phyloP scores from a whole-genome alignment of 345 rosid species.

The Citrus sinensis region DNA sequence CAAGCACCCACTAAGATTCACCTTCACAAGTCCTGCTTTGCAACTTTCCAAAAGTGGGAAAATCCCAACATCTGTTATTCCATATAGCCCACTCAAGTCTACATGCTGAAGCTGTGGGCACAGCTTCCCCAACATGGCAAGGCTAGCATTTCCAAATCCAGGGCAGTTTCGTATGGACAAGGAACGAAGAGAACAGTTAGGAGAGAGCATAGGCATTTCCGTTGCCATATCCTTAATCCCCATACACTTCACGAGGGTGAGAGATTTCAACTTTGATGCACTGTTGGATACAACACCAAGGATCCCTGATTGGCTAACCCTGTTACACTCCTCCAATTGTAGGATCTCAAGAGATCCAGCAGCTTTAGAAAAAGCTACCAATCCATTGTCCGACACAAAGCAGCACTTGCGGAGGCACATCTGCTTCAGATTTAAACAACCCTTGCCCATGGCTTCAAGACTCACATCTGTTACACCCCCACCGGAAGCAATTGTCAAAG shows the following conservation, averaged over 20 bases:
- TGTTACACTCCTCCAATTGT: conserved; percentile 63
- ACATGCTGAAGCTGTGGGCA: conserved; percentile 69
- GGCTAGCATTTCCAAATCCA: conserved; percentile 55
- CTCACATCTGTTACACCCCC: conserved; percentile 62
- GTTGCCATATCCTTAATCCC: conserved; percentile 52
- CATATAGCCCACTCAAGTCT: conserved; percentile 51
- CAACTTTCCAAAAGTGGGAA: conserved; percentile 45
- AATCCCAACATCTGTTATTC: conserved; percentile 62
- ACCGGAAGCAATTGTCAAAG: conserved; percentile 54
- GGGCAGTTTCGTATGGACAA: conserved; percentile 61
- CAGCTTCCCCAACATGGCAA: conserved; percentile 52
- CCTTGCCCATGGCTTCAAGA: conserved; percentile 55
- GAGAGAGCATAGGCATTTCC: conserved; percentile 23
- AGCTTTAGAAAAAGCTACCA: conserved; percentile 45
- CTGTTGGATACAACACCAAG: conserved; percentile 44
- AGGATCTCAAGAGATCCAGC: conserved; percentile 64
- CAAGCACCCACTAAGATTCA: conserved; percentile 55
- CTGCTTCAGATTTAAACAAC: conserved; percentile 57
- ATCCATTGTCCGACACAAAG: conserved; percentile 59
- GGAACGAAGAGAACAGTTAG: conserved; percentile 49
- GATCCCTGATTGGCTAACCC: conserved; percentile 50
- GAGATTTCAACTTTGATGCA: conserved; percentile 48
- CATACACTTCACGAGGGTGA: conserved; percentile 52
- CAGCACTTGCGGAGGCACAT: conserved; percentile 62
- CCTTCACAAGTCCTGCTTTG: conserved; percentile 57